phyloP scores from a whole-genome alignment of 2,329 filamentous ascomycete species.

The Aspergillus eucalypticola region DNA sequence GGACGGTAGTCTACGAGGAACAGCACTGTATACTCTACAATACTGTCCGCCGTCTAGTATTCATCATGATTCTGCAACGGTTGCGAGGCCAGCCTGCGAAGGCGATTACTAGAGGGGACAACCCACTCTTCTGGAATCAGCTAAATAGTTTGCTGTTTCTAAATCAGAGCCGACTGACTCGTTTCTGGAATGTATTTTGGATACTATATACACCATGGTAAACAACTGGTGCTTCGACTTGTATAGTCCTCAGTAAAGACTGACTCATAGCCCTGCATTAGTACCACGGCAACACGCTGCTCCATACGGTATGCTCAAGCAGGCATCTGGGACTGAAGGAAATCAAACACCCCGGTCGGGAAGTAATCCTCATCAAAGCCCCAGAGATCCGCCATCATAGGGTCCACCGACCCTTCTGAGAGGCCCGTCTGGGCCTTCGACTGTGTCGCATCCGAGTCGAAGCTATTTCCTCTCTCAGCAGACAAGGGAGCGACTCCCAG shows the following conservation, averaged over 20 bases:
- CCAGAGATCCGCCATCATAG: conserved; percentile 45
- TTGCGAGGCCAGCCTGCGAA: too few relatives aligned
- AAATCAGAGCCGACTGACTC: too few relatives aligned
- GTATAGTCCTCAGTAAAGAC: not conserved
- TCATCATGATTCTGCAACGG: too few relatives aligned
- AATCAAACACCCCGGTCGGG: conserved; percentile 45
- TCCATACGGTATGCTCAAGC: conserved; percentile 24
- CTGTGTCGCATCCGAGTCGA: conserved; percentile 18
- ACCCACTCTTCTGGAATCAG: too few relatives aligned
- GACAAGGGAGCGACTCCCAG: conserved; percentile 41
- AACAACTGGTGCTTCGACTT: too few relatives aligned
- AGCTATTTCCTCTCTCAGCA: conserved; percentile 39
- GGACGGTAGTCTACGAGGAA: too few relatives aligned
- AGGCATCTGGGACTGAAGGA: conserved; percentile 45
- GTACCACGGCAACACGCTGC: not conserved
- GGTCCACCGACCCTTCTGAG: conserved; percentile 40
- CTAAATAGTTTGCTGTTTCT: too few relatives aligned
- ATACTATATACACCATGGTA: too few relatives aligned
- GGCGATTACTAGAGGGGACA: too few relatives aligned
- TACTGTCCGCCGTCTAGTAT: too few relatives aligned
- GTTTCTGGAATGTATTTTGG: too few relatives aligned
- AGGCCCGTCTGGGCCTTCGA: conserved; percentile 33
- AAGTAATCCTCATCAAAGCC: conserved; percentile 46
- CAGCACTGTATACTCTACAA: too few relatives aligned
- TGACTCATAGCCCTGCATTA: not conserved